Base-by-base conservation (phyloP, 2,329 filamentous ascomycete genomes). In the Xylaria sp. region DNA sequence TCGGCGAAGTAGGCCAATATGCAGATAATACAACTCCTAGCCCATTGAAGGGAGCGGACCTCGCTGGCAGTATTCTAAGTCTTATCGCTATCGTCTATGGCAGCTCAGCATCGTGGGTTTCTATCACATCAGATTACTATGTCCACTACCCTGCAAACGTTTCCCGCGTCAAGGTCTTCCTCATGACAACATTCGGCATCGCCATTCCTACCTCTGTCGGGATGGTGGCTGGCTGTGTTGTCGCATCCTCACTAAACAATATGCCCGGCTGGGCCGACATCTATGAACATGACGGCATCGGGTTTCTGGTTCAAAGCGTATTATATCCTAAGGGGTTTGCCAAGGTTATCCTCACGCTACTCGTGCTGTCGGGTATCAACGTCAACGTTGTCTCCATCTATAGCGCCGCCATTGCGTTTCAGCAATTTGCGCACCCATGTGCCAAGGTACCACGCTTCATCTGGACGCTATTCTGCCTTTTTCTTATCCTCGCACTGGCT, bases 111-210 rank as follows among this genome's bases (percentile, higher is more conserved):
- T 81, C 80, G 12, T 83, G 81, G 81, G 76, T 74, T 55, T 78
- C 77, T n/a, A 79, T 83, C 51, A 75, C 77, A 2, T 77, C 76
- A 7, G 79, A 81, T 64, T 82, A 79, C 66, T 81, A 80, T 57
- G 78, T 79, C 28, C 80, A 83, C 61, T 83, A 83, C 60, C 79
- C 79, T 0, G 77, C 79, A 61, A 72, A 81, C 61, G 79, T 79
- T 9, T 79, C 78, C 57, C 76, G 76, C 53, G 70, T 77, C 67
- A 81, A 82, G 69, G 78, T 83, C 37, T 84, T 83, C 66, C 50
- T 81, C 35, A 73, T 83, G 73, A 83, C 81, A 1, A 79, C 76
- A 2, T 73, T 80, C 45, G 82, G 82, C 21, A 81, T 83, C 65
- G 70, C 70, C 65, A 66, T 83, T 11, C 82, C 82, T 0, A 84